Conservation (phyloP, 805 yeast genomes). For the Scheffersomyces coipomensis region DNA sequence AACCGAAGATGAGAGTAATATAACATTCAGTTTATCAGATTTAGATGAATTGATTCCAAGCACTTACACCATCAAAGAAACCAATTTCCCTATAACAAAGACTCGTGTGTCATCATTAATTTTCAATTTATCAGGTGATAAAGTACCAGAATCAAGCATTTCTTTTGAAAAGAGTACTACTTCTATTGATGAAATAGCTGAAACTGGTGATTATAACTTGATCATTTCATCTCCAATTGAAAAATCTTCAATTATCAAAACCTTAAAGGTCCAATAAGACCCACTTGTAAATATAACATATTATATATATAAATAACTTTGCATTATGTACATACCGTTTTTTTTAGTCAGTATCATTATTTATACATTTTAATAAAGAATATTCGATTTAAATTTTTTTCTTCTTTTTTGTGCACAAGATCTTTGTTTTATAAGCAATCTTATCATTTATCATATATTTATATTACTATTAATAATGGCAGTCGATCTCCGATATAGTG, state of each 20-base stretch:
- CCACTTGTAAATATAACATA: no score
- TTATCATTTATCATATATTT: no score
- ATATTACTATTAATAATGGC: no score
- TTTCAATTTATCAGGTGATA: constrained; percentile 30
- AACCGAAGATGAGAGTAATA: neutral
- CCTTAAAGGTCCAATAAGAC: neutral
- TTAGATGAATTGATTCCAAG: constrained; percentile 29
- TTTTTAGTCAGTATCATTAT: no score
- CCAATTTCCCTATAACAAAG: constrained; percentile 26
- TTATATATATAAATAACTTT: no score
- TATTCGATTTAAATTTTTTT: no score
- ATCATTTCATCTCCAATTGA: constrained; percentile 26
- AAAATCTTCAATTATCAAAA: constrained; percentile 3
- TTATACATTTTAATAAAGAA: constrained; percentile 4
- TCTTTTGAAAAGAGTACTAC: neutral
- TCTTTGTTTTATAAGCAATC: no score
- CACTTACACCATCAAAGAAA: constrained; percentile 15
- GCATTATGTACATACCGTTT: constrained; percentile 8
- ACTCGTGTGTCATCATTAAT: constrained; percentile 19
- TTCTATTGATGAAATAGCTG: constrained; percentile 12
- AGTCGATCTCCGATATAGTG: constrained; percentile 27
- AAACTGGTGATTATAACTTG: constrained; percentile 27
- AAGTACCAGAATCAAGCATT: constrained; percentile 3
- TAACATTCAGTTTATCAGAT: constrained; percentile 26
- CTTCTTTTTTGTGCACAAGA: no score